Base-by-base conservation (phyloP, 345 rosid genomes). In the Gossypium australe region DNA sequence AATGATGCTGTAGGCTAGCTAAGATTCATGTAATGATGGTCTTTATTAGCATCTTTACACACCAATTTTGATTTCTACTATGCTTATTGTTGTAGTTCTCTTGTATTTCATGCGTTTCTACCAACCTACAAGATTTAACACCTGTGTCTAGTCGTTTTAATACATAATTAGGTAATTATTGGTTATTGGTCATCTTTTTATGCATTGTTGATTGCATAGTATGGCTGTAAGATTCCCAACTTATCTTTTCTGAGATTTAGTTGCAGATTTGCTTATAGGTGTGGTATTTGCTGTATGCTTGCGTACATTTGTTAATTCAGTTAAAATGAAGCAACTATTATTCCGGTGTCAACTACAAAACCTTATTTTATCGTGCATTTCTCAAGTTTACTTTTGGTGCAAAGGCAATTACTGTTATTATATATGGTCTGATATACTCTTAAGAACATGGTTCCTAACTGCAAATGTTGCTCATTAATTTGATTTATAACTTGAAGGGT, bases 401-500 rank as follows among this genome's bases (percentile, higher is more conserved):
- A 18, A 56, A 56, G 60, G 12, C 25, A 56, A 41, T 43, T 38
- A 17, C 51, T 18, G 51, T 43, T 25, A 65, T 43, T n/a, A n/a
- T 18, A 53, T 41, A 38, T 38, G 2, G 48, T 38, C 48, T 38
- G 24, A 38, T 41, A 43, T 43, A 4, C 44, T 43, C 51, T 43
- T 43, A 43, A 43, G 10, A 44, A 20, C 25, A 11, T 20, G 29
- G 53, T 18, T 66, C 25, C 70, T 66, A 44, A 66, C 45, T 20
- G 7, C n/a, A 66, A 44, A 12, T 66, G 34, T 45, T 34, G 16
- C 11, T 29, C 6, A 7, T 62, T 45, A 22, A 16, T 47, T 67
- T 67, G 55, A 22, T 67, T 67, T 13, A 22, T 67, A 67, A 47
- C 70, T 66, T 20, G 11, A 66, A 66, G 70, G 53, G 53, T 44